These are phyloP conservation scores for Aureobasidium sp. DNA, from an alignment of 2,329 filamentous ascomycete genomes.

Conservation along the genomic window DNA sequence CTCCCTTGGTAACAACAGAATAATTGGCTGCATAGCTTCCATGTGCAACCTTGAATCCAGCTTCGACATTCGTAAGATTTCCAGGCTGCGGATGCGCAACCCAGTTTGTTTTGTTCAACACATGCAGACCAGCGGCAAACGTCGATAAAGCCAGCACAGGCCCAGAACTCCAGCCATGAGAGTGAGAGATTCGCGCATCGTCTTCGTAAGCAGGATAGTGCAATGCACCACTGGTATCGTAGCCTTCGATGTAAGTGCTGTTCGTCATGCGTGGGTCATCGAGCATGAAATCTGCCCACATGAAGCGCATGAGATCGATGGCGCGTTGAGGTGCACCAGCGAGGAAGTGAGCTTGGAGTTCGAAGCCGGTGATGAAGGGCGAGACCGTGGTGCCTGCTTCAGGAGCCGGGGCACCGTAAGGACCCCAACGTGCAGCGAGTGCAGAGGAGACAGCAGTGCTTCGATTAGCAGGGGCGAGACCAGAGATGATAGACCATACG, in stretches of 20 bases:
- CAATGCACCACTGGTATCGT: constrained; percentile 37
- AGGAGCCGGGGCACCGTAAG: constrained; percentile 38
- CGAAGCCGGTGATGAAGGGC: constrained; percentile 41
- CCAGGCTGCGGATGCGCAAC: constrained; percentile 12
- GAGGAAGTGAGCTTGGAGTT: constrained; percentile 37
- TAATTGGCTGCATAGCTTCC: constrained; percentile 4
- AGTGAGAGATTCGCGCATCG: constrained; percentile 40
- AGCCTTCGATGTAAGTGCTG: constrained; percentile 45
- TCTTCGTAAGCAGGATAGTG: constrained; percentile 43
- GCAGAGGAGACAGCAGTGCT: constrained; percentile 24
- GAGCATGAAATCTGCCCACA: constrained; percentile 49
- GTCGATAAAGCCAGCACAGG: constrained; percentile 37
- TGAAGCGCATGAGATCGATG: constrained; percentile 36
- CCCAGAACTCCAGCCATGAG: constrained; percentile 45
- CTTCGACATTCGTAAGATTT: constrained; percentile 9
- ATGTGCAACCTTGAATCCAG: constrained; percentile 9
- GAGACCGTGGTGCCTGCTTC: constrained; percentile 41
- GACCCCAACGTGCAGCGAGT: constrained; percentile 31
- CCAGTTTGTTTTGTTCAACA: constrained; percentile 23
- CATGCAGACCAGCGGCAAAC: constrained; percentile 34
- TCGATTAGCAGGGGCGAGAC: constrained; percentile 25
- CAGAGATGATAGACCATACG: constrained; percentile 32
- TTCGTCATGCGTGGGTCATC: constrained; percentile 46
- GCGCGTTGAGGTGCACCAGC: constrained; percentile 32
- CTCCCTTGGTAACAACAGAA: not conserved